Conservation (phyloP, 176 grass and related monocot species). For the Oryza officinalis region DNA sequence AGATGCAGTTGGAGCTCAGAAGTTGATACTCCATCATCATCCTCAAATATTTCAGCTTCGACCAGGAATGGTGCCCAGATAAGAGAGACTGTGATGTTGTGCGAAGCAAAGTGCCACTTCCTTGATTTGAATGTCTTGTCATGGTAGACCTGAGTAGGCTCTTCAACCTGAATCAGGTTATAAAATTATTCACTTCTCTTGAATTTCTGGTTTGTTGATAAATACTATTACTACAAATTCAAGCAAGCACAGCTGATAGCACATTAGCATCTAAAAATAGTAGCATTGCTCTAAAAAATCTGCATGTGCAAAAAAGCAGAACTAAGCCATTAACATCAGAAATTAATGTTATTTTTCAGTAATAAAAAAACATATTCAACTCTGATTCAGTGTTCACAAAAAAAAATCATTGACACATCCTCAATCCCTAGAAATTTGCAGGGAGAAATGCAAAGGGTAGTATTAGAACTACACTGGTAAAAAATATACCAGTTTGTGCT, state of each 20-base stretch:
- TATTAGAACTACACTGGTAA: too few species aligned
- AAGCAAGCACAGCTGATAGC: background rate
- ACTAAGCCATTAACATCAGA: background rate
- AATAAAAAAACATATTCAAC: background rate
- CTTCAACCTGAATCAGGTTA: slow-evolving; percentile 64
- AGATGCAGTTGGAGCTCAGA: slow-evolving; percentile 67
- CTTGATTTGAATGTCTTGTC: slow-evolving; percentile 65
- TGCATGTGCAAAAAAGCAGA: background rate
- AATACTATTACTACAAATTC: background rate
- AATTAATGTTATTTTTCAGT: background rate
- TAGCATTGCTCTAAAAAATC: background rate
- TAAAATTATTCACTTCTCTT: background rate
- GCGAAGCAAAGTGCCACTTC: slow-evolving; percentile 64
- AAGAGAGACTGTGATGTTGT: slow-evolving; percentile 84
- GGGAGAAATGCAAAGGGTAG: background rate
- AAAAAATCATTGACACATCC: background rate
- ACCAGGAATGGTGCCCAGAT: slow-evolving; percentile 80
- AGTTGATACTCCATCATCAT: slow-evolving; percentile 69
- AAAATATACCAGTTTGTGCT: too few species aligned
- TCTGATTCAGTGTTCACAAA: background rate
- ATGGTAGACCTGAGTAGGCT: slow-evolving; percentile 78
- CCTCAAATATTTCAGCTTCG: slow-evolving; percentile 82
- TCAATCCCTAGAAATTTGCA: background rate
- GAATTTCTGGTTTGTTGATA: slow-evolving; percentile 16
- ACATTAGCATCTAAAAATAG: background rate